phyloP scores from a whole-genome alignment of 306 rosid genomes.

The Adenanthera pavonina region DNA sequence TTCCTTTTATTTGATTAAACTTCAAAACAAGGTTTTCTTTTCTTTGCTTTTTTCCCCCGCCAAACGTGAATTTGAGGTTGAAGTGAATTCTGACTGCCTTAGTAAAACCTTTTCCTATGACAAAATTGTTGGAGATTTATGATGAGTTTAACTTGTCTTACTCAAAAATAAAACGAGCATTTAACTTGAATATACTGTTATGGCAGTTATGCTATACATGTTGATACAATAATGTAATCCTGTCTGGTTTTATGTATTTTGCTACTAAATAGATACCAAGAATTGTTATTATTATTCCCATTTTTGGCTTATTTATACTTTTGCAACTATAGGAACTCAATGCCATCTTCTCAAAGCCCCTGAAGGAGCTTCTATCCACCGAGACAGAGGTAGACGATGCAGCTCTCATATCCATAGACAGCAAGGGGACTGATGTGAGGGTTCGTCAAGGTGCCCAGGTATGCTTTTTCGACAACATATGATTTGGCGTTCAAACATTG shows the following conservation, averaged over 20 bases:
- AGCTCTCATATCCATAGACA: slow-evolving; percentile 96
- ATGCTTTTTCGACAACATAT: neutral
- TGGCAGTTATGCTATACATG: neutral
- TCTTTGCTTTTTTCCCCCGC: neutral
- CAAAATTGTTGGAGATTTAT: neutral
- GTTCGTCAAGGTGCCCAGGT: slow-evolving; percentile 99
- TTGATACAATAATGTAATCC: slow-evolving; percentile 5
- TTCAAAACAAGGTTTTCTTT: neutral
- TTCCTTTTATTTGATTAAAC: slow-evolving; percentile 5
- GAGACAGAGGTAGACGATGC: slow-evolving; percentile 96
- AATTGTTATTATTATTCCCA: neutral
- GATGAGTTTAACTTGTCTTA: neutral
- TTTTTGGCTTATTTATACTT: slow-evolving; percentile 21
- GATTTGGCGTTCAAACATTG: slow-evolving; percentile 9
- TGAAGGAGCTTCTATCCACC: slow-evolving; percentile 79
- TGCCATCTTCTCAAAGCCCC: slow-evolving; percentile 93
- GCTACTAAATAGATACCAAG: neutral
- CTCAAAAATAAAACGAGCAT: neutral
- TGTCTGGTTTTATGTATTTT: neutral
- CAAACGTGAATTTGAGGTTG: neutral
- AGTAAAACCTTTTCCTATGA: slow-evolving; percentile 17
- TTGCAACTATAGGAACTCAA: slow-evolving; percentile 74
- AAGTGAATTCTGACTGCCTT: slow-evolving; percentile 29
- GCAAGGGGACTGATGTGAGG: slow-evolving; percentile 93
- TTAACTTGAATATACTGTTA: neutral